phyloP scores from a whole-genome alignment of 345 rosid genomes.

The Luvunga scandens region DNA sequence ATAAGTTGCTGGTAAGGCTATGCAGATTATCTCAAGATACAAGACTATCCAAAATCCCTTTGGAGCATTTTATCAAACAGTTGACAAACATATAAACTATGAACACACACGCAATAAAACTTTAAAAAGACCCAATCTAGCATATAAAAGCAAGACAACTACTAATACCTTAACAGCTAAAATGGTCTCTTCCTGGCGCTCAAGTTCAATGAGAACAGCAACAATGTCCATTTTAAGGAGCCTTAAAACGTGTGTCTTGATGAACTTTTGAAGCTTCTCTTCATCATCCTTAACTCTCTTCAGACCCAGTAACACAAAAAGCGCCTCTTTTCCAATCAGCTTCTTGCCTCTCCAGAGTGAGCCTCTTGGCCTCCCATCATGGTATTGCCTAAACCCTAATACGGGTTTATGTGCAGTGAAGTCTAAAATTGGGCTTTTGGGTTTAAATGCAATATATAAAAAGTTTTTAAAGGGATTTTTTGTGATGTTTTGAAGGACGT shows the following conservation, averaged over 20 bases:
- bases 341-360: slow-evolving; percentile 96
- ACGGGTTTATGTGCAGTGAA: slow-evolving; percentile 12
- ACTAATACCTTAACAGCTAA: slow-evolving; percentile 61
- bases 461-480: slow-evolving; percentile 13
- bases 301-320: slow-evolving; percentile 67
- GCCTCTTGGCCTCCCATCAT: slow-evolving; percentile 94
- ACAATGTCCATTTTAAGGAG: slow-evolving; percentile 76
- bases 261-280: slow-evolving; percentile 61
- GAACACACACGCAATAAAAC: not conserved
- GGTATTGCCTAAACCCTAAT: slow-evolving; percentile 49
- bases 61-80: slow-evolving; percentile 45
- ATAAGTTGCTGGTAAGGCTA: not conserved
- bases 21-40: not conserved
- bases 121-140: not conserved
- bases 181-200: slow-evolving; percentile 77
- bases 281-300: slow-evolving; percentile 80
- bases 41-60: not conserved
- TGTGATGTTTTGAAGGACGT: slow-evolving; percentile 32
- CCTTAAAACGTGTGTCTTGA: slow-evolving; percentile 72
- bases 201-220: slow-evolving; percentile 79
- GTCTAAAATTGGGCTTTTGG: slow-evolving; percentile 12
- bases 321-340: slow-evolving; percentile 80
- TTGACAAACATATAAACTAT: not conserved
- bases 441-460: slow-evolving; percentile 19
- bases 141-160: not conserved